Conservation (phyloP, 2,329 filamentous ascomycete species). For the Verticillium albo-atrum region DNA sequence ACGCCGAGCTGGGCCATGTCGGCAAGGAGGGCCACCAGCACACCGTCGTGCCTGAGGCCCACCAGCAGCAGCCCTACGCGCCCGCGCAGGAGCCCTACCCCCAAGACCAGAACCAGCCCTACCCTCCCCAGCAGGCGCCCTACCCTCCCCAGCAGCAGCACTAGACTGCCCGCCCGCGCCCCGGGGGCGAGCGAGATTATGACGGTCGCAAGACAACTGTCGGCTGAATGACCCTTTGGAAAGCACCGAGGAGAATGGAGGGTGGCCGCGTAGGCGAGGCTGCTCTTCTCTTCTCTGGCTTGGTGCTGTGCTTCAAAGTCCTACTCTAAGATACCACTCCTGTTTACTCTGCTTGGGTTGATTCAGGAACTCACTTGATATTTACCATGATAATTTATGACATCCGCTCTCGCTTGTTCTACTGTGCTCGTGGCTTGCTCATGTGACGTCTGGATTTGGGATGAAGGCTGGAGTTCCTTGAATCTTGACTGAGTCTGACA, state of each 20-base stretch:
- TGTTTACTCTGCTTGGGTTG: not conserved
- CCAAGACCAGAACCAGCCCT: not conserved
- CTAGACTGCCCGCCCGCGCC: not conserved
- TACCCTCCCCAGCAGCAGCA: not conserved
- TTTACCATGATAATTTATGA: no score
- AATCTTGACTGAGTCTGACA: no score
- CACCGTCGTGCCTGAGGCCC: not conserved
- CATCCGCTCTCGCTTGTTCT: no score
- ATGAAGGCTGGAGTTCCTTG: no score
- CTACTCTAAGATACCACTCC: not conserved
- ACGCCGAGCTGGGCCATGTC: constrained; percentile 2
- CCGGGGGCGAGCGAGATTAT: no score
- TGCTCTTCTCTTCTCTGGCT: not conserved
- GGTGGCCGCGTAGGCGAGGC: not conserved
- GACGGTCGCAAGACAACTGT: no score
- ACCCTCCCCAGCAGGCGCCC: not conserved
- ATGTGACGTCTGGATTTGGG: no score
- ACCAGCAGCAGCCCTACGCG: not conserved
- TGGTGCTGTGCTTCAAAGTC: not conserved
- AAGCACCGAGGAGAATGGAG: not conserved
- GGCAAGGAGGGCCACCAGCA: not conserved
- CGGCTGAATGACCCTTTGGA: not conserved
- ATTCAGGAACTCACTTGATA: no score
- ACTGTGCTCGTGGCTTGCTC: no score
- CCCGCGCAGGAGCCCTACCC: not conserved